A percentile compares a stretch with the other conserved stretches of the same genome.
Conservation (phyloP, 108 stramenopile genomes). For the Thalassiosira profunda region DNA sequence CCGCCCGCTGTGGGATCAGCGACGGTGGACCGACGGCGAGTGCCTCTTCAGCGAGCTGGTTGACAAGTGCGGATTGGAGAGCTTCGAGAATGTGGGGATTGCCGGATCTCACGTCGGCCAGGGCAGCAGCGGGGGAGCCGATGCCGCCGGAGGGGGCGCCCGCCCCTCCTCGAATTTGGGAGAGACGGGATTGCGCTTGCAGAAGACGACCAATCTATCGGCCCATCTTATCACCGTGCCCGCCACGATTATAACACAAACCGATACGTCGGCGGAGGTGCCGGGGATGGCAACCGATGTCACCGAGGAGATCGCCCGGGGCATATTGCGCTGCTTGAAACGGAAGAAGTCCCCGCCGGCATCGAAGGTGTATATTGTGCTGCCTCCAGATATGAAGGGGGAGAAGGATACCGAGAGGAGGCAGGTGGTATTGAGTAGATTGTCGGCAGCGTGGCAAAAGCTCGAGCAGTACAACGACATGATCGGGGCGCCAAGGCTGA, state of each 20-base stretch:
- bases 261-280: too few species aligned
- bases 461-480: conserved; percentile 44
- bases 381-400: not conserved
- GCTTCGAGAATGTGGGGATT: conserved; percentile 16
- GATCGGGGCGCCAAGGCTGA: conserved; percentile 33
- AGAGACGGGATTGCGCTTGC: not conserved
- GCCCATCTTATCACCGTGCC: conserved; percentile 46
- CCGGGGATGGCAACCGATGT: conserved; percentile 29
- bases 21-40: conserved; percentile 50
- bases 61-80: conserved; percentile 24
- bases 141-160: conserved; percentile 3
- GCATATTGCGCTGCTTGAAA: conserved; percentile 22
- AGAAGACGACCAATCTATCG: conserved; percentile 23
- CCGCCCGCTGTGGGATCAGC: conserved; percentile 39
- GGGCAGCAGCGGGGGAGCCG: not conserved
- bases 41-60: conserved; percentile 42
- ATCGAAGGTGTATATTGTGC: conserved; percentile 6
- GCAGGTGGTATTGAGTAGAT: not conserved
- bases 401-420: not conserved
- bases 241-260: conserved; percentile 1
- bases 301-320: conserved; percentile 34
- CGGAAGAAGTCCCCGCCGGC: conserved; percentile 14
- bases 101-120: not conserved
- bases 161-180: not conserved
- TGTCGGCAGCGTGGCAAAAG: conserved; percentile 21